Evolutionary conservation across 2,329 filamentous ascomycete genomes (phyloP).

Genomic region (Fragosphaeria purpurea): DNA sequence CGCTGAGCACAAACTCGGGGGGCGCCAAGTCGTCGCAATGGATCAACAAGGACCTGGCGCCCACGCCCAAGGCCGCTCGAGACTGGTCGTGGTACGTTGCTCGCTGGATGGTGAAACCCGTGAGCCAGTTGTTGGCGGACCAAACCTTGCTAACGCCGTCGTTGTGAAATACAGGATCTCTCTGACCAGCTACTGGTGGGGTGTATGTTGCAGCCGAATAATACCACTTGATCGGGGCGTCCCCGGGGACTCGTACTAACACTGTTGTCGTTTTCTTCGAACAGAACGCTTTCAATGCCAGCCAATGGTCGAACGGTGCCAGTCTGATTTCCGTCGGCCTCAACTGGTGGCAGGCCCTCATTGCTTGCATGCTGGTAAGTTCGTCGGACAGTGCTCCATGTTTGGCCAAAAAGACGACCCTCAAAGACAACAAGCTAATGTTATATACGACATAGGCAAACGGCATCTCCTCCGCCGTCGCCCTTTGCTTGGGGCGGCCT

Average conservation of each 20-base stretch:
- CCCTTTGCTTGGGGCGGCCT: constrained; percentile 2
- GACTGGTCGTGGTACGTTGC: constrained; percentile 6
- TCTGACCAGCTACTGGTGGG: constrained; percentile 10
- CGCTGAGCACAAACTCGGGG: constrained; percentile 3
- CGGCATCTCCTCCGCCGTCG: constrained; percentile 2
- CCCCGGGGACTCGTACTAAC: too few species aligned
- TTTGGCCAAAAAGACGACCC: too few species aligned
- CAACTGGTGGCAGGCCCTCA: constrained; percentile 9
- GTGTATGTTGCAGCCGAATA: not conserved
- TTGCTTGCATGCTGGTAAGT: constrained; percentile 2
- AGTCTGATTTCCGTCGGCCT: constrained; percentile 8
- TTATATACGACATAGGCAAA: not conserved
- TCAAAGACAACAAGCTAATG: too few species aligned
- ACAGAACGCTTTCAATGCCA: constrained; percentile 10
- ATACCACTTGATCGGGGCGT: too few species aligned
- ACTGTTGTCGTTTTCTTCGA: too few species aligned
- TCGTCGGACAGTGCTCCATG: too few species aligned
- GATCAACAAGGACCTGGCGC: constrained; percentile 9
- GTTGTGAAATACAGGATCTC: constrained; percentile 2
- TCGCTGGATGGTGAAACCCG: not conserved
- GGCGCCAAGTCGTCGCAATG: constrained; percentile 7
- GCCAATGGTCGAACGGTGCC: constrained; percentile 10
- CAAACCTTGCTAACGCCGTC: not conserved
- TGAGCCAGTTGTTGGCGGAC: too few species aligned
- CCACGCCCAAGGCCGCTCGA: constrained; percentile 2